A percentile compares a stretch with the other conserved stretches of the same genome.
These are phyloP conservation scores for Verbascum thapsus DNA, from an alignment of 257 asterid genomes.

Conservation along the genomic window DNA sequence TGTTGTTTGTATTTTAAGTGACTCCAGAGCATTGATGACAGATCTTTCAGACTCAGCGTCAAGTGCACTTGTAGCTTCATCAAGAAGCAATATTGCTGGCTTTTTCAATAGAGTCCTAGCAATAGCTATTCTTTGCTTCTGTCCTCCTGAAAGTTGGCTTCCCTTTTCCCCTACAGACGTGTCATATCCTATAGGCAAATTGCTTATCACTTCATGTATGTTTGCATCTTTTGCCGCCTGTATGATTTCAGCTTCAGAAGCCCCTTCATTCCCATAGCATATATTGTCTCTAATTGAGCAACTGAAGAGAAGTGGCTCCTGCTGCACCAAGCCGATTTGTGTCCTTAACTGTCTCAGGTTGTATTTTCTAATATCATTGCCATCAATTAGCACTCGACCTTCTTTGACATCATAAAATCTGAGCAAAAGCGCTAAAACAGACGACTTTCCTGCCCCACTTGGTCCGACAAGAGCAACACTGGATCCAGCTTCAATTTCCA, in stretches of 20 bases:
- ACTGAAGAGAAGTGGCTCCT: slow-evolving; percentile 77
- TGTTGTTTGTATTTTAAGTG: slow-evolving; percentile 46
- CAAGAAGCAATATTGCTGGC: slow-evolving; percentile 71
- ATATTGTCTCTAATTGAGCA: slow-evolving; percentile 70
- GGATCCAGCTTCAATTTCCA: slow-evolving; percentile 60
- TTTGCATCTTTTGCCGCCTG: slow-evolving; percentile 68
- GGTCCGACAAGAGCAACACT: slow-evolving; percentile 75
- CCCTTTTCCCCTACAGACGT: slow-evolving; percentile 78
- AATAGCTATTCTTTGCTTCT: slow-evolving; percentile 75
- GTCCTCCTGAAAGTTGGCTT: slow-evolving; percentile 86
- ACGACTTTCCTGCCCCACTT: slow-evolving; percentile 80
- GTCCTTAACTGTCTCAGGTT: slow-evolving; percentile 53
- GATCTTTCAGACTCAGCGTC: slow-evolving; percentile 80
- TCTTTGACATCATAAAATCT: slow-evolving; percentile 61
- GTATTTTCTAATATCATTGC: slow-evolving; percentile 46
- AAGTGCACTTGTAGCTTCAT: slow-evolving; percentile 88
- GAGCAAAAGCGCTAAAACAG: slow-evolving; percentile 65
- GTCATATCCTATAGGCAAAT: slow-evolving; percentile 62
- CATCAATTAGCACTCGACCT: slow-evolving; percentile 61
- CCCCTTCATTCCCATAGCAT: slow-evolving; percentile 66
- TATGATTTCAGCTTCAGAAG: slow-evolving; percentile 69
- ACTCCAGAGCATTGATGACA: slow-evolving; percentile 57
- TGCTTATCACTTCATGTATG: slow-evolving; percentile 68
- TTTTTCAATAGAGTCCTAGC: slow-evolving; percentile 66
- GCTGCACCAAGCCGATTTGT: slow-evolving; percentile 76